Percentiles rank a stretch among this genome's conserved stretches.
Evolutionary conservation across 148 eudicot species (phyloP).

Genomic region (Silene latifolia): DNA sequence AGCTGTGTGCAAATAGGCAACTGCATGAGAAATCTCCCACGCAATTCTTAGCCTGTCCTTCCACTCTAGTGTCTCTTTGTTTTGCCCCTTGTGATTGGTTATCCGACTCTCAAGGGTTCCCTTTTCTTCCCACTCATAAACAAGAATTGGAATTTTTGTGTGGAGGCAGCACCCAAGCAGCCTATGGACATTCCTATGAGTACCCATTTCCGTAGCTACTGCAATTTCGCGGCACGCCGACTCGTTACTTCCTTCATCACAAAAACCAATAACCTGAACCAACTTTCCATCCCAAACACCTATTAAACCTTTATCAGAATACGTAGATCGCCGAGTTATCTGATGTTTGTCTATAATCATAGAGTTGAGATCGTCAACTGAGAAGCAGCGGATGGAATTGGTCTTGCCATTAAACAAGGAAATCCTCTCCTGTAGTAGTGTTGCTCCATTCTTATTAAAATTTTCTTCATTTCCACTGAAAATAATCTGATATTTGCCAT

Average conservation of each 20-base stretch:
- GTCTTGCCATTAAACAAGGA: too few relatives aligned
- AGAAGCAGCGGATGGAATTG: too few relatives aligned
- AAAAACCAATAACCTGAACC: not conserved
- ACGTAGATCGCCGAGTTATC: too few relatives aligned
- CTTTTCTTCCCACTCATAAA: slow-evolving; percentile 14
- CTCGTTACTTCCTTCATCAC: not conserved
- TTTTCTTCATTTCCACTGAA: too few relatives aligned
- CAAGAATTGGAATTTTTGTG: not conserved
- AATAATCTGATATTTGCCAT: too few relatives aligned
- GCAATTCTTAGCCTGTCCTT: slow-evolving; percentile 5
- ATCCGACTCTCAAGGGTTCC: not conserved
- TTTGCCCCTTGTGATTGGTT: not conserved
- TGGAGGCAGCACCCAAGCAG: slow-evolving; percentile 19
- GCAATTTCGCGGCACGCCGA: slow-evolving; percentile 1
- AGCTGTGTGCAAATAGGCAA: slow-evolving; percentile 18
- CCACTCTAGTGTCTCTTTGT: slow-evolving; percentile 1
- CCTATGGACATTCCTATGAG: slow-evolving; percentile 17
- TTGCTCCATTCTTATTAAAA: too few relatives aligned
- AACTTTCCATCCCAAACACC: not conserved
- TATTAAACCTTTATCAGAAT: not conserved
- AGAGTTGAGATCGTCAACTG: too few relatives aligned
- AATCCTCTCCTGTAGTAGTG: too few relatives aligned
- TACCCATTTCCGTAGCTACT: slow-evolving; percentile 15
- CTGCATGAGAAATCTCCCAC: slow-evolving; percentile 18
- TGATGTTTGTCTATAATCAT: too few relatives aligned